These are phyloP conservation scores for Psilocybe subaeruginosa DNA, from an alignment of 768 basidiomycete genomes.

Conservation along the genomic window DNA sequence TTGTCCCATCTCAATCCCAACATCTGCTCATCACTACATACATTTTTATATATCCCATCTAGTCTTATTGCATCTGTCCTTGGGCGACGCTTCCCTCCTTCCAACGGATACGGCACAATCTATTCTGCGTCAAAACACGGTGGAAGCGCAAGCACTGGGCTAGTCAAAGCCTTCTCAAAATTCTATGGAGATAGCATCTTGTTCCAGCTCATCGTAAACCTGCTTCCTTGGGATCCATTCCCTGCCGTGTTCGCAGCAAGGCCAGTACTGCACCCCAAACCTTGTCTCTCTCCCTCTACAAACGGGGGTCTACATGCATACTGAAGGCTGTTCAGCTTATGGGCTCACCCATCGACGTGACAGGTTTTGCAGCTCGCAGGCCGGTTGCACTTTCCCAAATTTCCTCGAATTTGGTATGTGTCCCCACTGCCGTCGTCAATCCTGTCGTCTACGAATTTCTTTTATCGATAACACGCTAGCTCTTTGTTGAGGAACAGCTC, in stretches of 20 bases:
- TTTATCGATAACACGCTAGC: constrained; percentile 19
- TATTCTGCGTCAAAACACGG: constrained; percentile 48
- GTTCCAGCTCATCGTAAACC: constrained; percentile 40
- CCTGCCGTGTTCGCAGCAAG: constrained; percentile 46
- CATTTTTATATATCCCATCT: background rate
- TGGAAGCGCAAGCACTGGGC: constrained; percentile 43
- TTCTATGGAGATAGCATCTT: constrained; percentile 47
- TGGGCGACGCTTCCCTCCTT: constrained; percentile 55
- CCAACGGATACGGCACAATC: constrained; percentile 47
- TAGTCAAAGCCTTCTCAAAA: constrained; percentile 50
- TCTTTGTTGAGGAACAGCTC: constrained; percentile 43
- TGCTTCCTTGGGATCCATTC: constrained; percentile 53
- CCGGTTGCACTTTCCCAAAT: constrained; percentile 39
- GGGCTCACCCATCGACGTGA: constrained; percentile 38
- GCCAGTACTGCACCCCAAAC: constrained; percentile 30
- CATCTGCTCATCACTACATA: background rate
- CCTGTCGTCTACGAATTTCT: background rate
- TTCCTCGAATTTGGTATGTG: constrained; percentile 49
- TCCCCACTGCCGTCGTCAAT: too few species aligned
- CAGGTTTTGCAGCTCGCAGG: constrained; percentile 34
- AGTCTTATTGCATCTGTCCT: constrained; percentile 54
- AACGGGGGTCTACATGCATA: background rate
- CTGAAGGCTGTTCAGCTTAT: constrained; percentile 23
- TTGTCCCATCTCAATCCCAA: background rate
- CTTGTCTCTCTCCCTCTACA: background rate